Base-by-base conservation (phyloP, 2,329 filamentous ascomycete species). In the Penicillium hesseltinei region DNA sequence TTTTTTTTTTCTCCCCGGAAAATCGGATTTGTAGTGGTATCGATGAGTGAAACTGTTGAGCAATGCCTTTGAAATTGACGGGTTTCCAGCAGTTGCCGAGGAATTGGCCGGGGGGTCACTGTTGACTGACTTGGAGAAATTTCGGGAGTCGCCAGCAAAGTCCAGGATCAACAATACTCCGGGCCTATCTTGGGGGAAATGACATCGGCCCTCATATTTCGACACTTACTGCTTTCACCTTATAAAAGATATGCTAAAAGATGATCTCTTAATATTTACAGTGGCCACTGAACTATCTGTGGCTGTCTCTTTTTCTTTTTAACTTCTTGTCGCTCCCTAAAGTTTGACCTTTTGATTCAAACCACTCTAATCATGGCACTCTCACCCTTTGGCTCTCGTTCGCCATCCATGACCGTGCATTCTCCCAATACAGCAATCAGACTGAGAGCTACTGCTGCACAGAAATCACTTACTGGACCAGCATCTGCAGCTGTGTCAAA, bases 311-410 rank as follows among this genome's bases (percentile, higher is more conserved):
- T 31, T 2, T 40, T 23, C 45, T 2, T 45, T 27, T 15, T n/a
- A 25, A 25, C 19, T 52, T n/a, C 42, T 29, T 46, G 27, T 51
- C 17, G 4, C 19, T 31, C 25, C 8, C 35, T 27, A 39, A 19
- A 36, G 15, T 48, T 58, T 51, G 36, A 42, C 25, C 48, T 46
- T 35, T 31, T 38, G 9, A 38, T 51, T 39, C 47, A 43, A 38
- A 44, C 43, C 31, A 7, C n/a, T 5, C 15, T 49, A 58, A 42
- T n/a, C 27, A 76, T 79, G 77, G 72, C 75, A 31, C 69, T 75
- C 17, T 80, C 78, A 57, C 78, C 78, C 46, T 70, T 78, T 23
- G 60, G 71, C 60, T 69, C 75, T 43, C 72, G 68, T 42, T 74
- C 76, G 9, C 73, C 75, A 15, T 70, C 72, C 31, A 63, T 66